Evolutionary conservation across 192 early-diverging fungal genomes (phyloP).

Genomic region (Cetraspora pellucida): DNA sequence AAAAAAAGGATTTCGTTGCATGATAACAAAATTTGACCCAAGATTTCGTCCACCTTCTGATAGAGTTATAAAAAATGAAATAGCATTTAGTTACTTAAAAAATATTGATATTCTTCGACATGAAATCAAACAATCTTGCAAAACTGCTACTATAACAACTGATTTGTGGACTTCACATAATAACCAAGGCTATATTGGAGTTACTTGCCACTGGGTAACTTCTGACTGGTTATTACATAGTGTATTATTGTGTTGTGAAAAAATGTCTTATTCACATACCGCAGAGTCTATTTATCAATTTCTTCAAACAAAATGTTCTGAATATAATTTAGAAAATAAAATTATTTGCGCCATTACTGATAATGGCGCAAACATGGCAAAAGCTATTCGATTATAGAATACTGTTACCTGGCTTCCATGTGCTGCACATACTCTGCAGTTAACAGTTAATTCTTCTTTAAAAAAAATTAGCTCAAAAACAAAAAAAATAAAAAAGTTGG

Average conservation of each 20-base stretch:
- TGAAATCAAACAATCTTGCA: too few species aligned
- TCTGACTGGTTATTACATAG: not conserved
- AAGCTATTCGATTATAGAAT: not conserved
- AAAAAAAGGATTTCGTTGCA: too few species aligned
- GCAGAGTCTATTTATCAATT: not conserved
- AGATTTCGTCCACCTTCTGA: too few species aligned
- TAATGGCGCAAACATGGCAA: slow-evolving; percentile 10
- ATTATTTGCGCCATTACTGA: not conserved
- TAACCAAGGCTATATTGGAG: slow-evolving; percentile 8
- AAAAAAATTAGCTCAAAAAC: not conserved
- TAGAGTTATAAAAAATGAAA: too few species aligned
- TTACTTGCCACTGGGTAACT: not conserved
- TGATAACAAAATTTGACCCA: too few species aligned
- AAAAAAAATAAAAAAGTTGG: not conserved
- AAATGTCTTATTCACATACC: not conserved
- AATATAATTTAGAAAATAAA: not conserved
- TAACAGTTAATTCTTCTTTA: not conserved
- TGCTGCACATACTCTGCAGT: not conserved
- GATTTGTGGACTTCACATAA: not conserved
- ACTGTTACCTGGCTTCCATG: not conserved
- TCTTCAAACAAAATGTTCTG: not conserved
- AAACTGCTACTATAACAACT: not conserved
- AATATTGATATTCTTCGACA: too few species aligned
- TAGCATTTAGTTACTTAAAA: too few species aligned
- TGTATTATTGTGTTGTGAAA: not conserved